Evolutionary conservation across 805 yeast genomes (phyloP).

Genomic region (Metschnikowia rubicola): DNA sequence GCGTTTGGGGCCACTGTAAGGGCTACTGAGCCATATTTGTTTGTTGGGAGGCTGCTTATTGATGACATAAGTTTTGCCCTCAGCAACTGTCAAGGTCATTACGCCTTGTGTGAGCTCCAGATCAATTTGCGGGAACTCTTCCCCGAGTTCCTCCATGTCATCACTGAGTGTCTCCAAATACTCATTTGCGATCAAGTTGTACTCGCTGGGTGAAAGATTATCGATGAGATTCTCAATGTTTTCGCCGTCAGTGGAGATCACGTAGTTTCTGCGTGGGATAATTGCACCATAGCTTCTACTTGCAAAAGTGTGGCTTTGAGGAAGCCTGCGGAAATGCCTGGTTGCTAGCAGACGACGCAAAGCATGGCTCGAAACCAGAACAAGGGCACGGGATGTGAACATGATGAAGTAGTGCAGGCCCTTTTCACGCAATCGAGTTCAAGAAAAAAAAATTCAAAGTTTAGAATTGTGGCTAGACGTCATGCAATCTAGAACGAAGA

Average conservation of each 20-base stretch:
- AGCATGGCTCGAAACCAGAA: background rate
- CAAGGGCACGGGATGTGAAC: no score
- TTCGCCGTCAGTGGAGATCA: constrained; percentile 49
- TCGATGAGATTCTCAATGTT: constrained; percentile 51
- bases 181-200: constrained; percentile 60
- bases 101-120: constrained; percentile 86
- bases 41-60: constrained; percentile 97
- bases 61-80: constrained; percentile 81
- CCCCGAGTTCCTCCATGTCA: constrained; percentile 65
- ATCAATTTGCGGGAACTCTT: constrained; percentile 60
- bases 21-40: constrained; percentile 95
- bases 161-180: constrained; percentile 69
- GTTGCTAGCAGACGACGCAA: background rate
- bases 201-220: constrained; percentile 47
- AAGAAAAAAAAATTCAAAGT: no score
- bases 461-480: no score
- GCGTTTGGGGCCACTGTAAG: constrained; percentile 85
- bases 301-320: background rate
- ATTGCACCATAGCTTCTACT: background rate
- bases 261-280: constrained; percentile 10
- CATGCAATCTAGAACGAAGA: no score
- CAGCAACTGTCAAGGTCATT: constrained; percentile 65
- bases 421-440: no score
- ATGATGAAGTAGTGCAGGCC: no score
- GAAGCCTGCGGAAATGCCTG: background rate